Conservation (phyloP, 2,329 filamentous ascomycete species). For the Fusarium multiceps region DNA sequence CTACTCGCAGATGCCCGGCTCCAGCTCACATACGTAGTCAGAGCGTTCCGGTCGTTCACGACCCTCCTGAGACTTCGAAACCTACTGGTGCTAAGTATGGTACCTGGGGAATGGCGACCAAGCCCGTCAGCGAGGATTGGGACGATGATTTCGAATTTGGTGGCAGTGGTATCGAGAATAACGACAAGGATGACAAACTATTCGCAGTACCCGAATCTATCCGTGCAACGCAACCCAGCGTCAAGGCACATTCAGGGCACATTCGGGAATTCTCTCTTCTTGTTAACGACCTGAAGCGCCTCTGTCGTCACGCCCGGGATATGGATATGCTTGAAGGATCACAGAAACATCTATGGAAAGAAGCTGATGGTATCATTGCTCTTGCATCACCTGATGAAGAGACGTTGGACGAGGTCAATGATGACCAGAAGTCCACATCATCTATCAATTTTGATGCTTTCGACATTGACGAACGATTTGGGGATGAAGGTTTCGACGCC, state of each 20-base stretch:
- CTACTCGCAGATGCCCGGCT: slow-evolving; percentile 74
- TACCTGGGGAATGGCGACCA: slow-evolving; percentile 83
- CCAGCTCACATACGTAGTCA: slow-evolving; percentile 81
- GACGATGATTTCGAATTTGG: slow-evolving; percentile 89
- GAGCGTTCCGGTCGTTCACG: slow-evolving; percentile 79
- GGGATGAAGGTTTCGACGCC: slow-evolving; percentile 62
- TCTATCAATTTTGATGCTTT: slow-evolving; percentile 55
- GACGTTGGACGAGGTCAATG: slow-evolving; percentile 54
- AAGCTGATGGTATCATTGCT: slow-evolving; percentile 88
- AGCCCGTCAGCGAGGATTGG: slow-evolving; percentile 87
- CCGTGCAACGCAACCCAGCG: slow-evolving; percentile 82
- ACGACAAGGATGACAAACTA: slow-evolving; percentile 50
- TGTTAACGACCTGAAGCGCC: slow-evolving; percentile 84
- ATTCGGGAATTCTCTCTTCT: slow-evolving; percentile 83
- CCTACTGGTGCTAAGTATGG: slow-evolving; percentile 76
- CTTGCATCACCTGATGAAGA: slow-evolving; percentile 78
- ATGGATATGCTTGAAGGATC: slow-evolving; percentile 72
- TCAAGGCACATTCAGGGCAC: slow-evolving; percentile 85
- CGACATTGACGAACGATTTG: slow-evolving; percentile 57
- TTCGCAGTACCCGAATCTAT: slow-evolving; percentile 76
- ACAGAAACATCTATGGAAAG: slow-evolving; percentile 75
- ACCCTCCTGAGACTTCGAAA: slow-evolving; percentile 66
- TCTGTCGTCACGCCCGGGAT: slow-evolving; percentile 76
- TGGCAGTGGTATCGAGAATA: slow-evolving; percentile 54
- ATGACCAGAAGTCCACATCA: slow-evolving; percentile 53